Evolutionary conservation across 805 yeast species (phyloP), one percentile per base, ranked within the genome.

Genomic region (Clavispora fructus): DNA sequence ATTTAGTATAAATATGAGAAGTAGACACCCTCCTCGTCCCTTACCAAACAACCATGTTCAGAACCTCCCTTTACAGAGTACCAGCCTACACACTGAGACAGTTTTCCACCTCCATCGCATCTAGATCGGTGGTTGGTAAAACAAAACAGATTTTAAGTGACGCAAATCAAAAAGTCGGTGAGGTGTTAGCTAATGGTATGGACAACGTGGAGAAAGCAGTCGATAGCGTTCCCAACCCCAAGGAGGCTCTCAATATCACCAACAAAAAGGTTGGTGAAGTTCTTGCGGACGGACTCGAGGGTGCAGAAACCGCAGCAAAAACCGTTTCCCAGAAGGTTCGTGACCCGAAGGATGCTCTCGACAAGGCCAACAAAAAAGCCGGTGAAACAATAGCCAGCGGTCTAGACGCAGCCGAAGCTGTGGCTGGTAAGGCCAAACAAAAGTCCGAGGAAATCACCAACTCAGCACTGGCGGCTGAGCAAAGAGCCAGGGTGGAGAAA

Each of bases 341-440:
- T 7, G 35, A 32, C 6, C 35, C 37, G 4, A 69, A 69, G 55
- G 67, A 65, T n/a, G 64, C 60, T 7, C 60, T 66, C 39, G 47
- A 54, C 35, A 65, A 60, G 46, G 64, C 59, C 33, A 62, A 63
- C 52, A 62, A 63, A 47, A 70, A 67, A 54, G 66, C 69, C n/a
- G 76, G 75, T 8, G 62, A 71, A 48, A 64, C 62, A 8, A 60
- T 68, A 14, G 75, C 75, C n/a, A 62, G 60, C 17, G 71, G 73
- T 1, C 57, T 71, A 46, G 72, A 71, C 32, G 64, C 60, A 37
- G 70, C 73, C 17, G 73, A 60, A 41, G 39, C 52, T 14, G 52
- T 42, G 29, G 48, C 58, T 13, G 32, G 35, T 8, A 37, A 40
- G 26, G 44, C 42, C 13, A 50, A 30, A 30, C 39, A 31, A 23